Base-by-base conservation (phyloP, 345 rosid genomes). In the Moricandia moricandioides region DNA sequence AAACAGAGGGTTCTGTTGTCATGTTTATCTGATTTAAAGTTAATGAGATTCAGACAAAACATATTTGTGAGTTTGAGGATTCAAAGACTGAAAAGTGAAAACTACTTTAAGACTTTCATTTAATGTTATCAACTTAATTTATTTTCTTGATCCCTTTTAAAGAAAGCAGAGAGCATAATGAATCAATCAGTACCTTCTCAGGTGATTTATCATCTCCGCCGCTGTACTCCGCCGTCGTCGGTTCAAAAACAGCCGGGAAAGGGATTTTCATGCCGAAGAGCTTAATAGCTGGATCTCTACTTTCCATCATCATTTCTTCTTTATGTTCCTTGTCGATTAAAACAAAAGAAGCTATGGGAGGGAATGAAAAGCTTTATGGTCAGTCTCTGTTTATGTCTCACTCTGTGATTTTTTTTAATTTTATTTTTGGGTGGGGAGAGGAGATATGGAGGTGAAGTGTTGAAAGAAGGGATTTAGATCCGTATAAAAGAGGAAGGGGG, bases 241-340 rank as follows among this genome's bases (percentile, higher is more conserved):
- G 57, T 4, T 70, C 43, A 56, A 56, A 45, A 64, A 43, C 85
- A 8, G 82, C 57, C 55, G 84, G 82, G 1, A 92, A 76, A 26
- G 86, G 82, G 37, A 92, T 88, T 65, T 84, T 90, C 86, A 52
- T 86, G 0, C 98, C 96, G 73, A 92, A 92, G 82, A 92, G 94
- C 85, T 65, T 90, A 79, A 92, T 85, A 60, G 89, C 86, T 3
- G 91, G 83, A 69, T 90, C 89, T 71, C 80, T 80, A 79, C 10
- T 87, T 62, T 81, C 82, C 45, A 59, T 78, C 90, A 85, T 89
- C 82, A 66, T 70, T 57, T 52, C 52, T 49, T 49, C 55, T 49
- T 49, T 2, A 1, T 0, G 2, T 61, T 68, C 21, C 47, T 11
- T 59, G 13, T 26, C 35, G 5, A 18, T 29, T 56, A 16, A 45